Evolutionary conservation across 2,329 filamentous ascomycete species (phyloP).

Genomic region (Fusarium illudens): DNA sequence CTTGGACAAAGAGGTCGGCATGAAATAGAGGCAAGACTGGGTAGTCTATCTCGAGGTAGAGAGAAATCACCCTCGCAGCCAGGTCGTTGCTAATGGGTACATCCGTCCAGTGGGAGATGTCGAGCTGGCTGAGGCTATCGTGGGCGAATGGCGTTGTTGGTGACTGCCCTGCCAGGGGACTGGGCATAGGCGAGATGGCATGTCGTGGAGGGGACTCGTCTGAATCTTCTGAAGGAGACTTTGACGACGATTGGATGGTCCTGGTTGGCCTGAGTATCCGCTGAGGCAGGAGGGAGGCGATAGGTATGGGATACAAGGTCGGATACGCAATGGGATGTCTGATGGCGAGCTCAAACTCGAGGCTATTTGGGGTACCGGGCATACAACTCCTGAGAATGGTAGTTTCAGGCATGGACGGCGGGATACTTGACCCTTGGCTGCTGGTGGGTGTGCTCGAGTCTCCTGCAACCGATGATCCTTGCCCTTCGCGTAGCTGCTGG

Average conservation of each 20-base stretch:
- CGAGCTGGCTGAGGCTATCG: slow-evolving; percentile 11
- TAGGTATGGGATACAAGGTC: background rate
- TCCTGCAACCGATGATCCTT: background rate
- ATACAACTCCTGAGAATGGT: background rate
- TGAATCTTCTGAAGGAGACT: background rate
- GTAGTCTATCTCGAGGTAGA: slow-evolving; percentile 50
- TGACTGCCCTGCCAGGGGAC: background rate
- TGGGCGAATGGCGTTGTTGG: background rate
- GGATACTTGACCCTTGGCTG: background rate
- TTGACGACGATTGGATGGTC: background rate
- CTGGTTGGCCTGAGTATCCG: slow-evolving; percentile 1
- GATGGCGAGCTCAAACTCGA: slow-evolving; percentile 6
- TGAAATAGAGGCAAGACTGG: slow-evolving; percentile 50
- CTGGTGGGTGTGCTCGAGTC: background rate
- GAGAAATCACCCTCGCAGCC: slow-evolving; percentile 45
- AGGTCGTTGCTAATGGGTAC: slow-evolving; percentile 41
- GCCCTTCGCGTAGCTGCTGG: background rate
- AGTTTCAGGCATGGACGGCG: background rate
- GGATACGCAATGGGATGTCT: slow-evolving; percentile 8
- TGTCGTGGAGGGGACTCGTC: background rate
- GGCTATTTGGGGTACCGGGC: background rate
- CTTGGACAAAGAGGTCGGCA: slow-evolving; percentile 45
- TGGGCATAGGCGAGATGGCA: background rate
- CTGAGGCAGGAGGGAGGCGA: background rate
- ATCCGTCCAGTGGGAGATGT: slow-evolving; percentile 47